Base-by-base conservation (phyloP, 805 yeast genomes). In the Yamadazyma takamatsuzukensis region DNA sequence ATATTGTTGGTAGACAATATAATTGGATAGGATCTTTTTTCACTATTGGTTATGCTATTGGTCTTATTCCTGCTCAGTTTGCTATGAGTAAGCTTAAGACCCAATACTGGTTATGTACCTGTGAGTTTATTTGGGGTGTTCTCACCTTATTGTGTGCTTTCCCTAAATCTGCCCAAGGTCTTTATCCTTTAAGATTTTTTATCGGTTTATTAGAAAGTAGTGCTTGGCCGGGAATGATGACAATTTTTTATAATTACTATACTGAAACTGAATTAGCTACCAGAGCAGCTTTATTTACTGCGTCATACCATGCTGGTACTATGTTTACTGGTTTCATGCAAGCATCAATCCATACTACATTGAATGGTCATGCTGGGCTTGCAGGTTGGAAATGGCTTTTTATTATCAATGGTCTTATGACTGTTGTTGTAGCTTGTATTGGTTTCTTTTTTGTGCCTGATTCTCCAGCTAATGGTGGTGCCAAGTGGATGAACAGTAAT, bases 81-180 rank as follows among this genome's bases (percentile, higher is more conserved):
- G 29, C 32, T 17, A 36, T 38, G 12, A 43, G 33, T 40, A 44
- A 44, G 17, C 70, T 72, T n/a, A 57, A 61, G 3, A 75, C 74
- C 29, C 56, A 83, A 23, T 72, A 75, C 50, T 85, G 74, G 1
- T 54, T 78, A 25, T 60, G 93, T 30, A 82, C 82, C 46, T 66
- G 45, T 49, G 19, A 30, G 39, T 5, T 29, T 24, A 26, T 25
- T 21, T 32, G 35, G 35, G 35, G 30, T 4, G 27, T 14, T 7
- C 6, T 32, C 6, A 32, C 35, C 4, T 27, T 16, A n/a, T 33
- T 27, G 13, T 23, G 17, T 23, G 24, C 29, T 24, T 16, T 18
- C 15, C 13, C 23, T 7, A 6, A 27, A 8, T 14, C 16, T 5
- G 27, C 17, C 23, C 8, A 7, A 4, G 19, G 5, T 11, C 26